Evolutionary conservation across 2,329 filamentous ascomycete species (phyloP).

Genomic region (Plenodomus tracheiphilus): DNA sequence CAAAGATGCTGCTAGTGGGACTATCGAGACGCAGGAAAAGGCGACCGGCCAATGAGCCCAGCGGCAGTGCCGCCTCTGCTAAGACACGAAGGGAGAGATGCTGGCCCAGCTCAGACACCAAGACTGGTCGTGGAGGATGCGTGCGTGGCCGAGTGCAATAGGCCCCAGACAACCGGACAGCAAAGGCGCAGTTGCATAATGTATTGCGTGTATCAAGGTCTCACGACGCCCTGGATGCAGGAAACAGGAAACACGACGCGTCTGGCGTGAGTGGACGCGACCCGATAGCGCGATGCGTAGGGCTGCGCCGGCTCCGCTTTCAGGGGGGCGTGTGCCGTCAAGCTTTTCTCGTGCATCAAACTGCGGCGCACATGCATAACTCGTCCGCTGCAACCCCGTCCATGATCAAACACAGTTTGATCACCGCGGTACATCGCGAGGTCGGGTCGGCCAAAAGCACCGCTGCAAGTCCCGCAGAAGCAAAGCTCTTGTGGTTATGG

Average conservation of each 20-base stretch:
- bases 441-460: background rate
- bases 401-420: background rate
- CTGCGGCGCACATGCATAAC: background rate
- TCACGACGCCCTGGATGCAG: background rate
- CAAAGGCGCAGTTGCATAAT: background rate
- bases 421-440: background rate
- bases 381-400: background rate
- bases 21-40: background rate
- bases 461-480: background rate
- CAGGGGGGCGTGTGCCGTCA: background rate
- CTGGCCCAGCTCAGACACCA: background rate
- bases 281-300: background rate
- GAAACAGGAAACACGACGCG: background rate
- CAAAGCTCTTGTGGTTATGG: no score
- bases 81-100: background rate
- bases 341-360: background rate
- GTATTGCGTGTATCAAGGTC: background rate
- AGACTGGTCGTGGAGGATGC: background rate
- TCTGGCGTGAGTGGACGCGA: background rate
- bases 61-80: background rate
- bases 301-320: background rate
- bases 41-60: background rate
- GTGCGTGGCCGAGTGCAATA: background rate
- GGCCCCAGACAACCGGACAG: background rate
- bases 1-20: background rate